A percentile compares a stretch with the other conserved stretches of the same genome.
phyloP scores from a whole-genome alignment of 1,139 yeast genomes.

The Candida mesenterica region DNA sequence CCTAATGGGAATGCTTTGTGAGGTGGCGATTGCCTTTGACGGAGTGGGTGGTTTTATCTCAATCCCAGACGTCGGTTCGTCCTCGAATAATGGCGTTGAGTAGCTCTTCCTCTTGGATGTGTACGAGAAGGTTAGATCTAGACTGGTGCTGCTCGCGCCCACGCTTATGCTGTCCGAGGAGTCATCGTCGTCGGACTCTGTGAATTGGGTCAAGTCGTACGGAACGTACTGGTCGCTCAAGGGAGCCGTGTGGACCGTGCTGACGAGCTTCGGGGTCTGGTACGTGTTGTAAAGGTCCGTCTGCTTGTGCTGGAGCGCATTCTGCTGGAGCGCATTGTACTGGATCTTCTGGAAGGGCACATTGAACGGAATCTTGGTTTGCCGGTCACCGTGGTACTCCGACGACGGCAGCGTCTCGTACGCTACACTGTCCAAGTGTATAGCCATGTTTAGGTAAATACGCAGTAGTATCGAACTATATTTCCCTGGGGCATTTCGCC shows the following conservation, averaged over 20 bases:
- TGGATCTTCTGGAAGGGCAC: no score
- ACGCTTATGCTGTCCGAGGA: slow-evolving; percentile 2
- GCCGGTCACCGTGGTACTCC: no score
- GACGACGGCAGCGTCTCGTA: slow-evolving; percentile 1
- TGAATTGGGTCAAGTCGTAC: slow-evolving; percentile 9
- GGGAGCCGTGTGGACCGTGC: slow-evolving; percentile 1
- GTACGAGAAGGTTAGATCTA: slow-evolving; percentile 1
- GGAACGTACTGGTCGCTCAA: slow-evolving; percentile 11
- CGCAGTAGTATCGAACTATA: no score
- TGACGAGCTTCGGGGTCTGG: not conserved
- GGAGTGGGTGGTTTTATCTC: not conserved
- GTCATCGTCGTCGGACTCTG: slow-evolving; percentile 8
- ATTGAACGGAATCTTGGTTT: no score
- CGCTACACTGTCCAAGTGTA: slow-evolving; percentile 3
- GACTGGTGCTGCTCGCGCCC: slow-evolving; percentile 4
- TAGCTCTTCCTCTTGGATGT: not conserved
- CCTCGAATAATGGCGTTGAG: slow-evolving; percentile 9
- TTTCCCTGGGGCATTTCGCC: no score
- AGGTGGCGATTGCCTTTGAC: slow-evolving; percentile 1
- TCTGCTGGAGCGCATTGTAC: not conserved
- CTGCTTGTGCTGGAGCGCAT: not conserved
- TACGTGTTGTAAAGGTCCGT: not conserved
- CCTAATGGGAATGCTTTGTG: slow-evolving; percentile 7
- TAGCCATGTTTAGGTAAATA: slow-evolving; percentile 2
- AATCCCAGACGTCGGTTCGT: slow-evolving; percentile 3